Conservation (phyloP, 2,329 filamentous ascomycete species). For the Ceratocystis ficicola region DNA sequence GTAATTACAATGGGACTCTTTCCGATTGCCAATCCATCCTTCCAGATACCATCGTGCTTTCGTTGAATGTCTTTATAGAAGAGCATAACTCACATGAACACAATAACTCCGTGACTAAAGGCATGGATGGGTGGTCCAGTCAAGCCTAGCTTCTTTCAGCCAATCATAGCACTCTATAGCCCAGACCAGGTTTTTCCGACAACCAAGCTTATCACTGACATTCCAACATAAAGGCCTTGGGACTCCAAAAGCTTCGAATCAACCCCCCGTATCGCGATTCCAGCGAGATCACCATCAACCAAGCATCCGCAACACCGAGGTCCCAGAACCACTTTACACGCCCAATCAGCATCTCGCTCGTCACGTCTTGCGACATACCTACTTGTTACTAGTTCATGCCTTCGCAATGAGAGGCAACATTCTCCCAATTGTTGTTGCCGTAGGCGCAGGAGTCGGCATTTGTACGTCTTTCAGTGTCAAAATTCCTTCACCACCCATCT, state of each 20-base stretch:
- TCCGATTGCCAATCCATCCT: too few species aligned
- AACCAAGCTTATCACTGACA: background rate
- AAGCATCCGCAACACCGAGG: too few species aligned
- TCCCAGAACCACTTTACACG: too few species aligned
- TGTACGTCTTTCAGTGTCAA: conserved; percentile 10
- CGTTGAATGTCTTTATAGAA: too few species aligned
- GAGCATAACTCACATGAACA: background rate
- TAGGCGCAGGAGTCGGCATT: conserved; percentile 21
- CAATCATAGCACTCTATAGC: background rate
- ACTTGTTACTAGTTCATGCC: background rate
- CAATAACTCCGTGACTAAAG: background rate
- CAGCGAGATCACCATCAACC: too few species aligned
- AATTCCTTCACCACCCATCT: background rate
- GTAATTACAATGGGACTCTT: too few species aligned
- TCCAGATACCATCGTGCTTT: too few species aligned
- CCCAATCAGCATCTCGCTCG: background rate
- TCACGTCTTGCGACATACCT: background rate
- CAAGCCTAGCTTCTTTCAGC: too few species aligned
- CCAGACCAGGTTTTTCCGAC: background rate
- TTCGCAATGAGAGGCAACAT: conserved; percentile 20
- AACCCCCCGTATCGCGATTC: background rate
- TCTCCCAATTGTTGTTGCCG: conserved; percentile 18
- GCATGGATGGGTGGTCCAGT: background rate
- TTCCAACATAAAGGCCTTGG: background rate
- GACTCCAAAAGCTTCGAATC: background rate